A percentile compares a stretch with the other conserved stretches of the same genome.
Evolutionary conservation across 2,329 filamentous ascomycete genomes (phyloP).

Genomic region (Aspergillus sp.): DNA sequence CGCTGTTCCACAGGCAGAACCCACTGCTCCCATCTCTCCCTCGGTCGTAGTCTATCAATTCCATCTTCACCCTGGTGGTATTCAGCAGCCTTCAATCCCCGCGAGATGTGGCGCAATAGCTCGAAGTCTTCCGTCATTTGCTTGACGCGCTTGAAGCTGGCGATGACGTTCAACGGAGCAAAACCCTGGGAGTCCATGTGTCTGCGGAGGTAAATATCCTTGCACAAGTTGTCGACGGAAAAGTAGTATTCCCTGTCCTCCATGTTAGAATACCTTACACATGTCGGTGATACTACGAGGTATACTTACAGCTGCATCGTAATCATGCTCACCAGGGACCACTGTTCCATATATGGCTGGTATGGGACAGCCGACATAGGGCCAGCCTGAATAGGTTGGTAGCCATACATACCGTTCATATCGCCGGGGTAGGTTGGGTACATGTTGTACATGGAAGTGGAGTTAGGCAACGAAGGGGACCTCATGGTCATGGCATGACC

Average conservation of each 20-base stretch:
- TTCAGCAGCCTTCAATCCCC: slow-evolving; percentile 71
- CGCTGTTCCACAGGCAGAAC: slow-evolving; percentile 71
- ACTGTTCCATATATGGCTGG: slow-evolving; percentile 56
- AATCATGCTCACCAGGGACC: slow-evolving; percentile 57
- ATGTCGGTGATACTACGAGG: neutral
- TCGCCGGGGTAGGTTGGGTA: slow-evolving; percentile 42
- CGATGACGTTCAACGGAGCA: slow-evolving; percentile 75
- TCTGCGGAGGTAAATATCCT: slow-evolving; percentile 82
- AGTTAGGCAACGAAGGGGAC: slow-evolving; percentile 62
- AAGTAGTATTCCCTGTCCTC: slow-evolving; percentile 85
- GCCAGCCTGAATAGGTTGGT: slow-evolving; percentile 52
- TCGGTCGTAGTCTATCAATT: slow-evolving; percentile 72
- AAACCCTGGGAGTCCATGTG: slow-evolving; percentile 97
- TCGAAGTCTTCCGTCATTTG: slow-evolving; percentile 70
- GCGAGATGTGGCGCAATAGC: slow-evolving; percentile 71
- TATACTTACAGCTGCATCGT: slow-evolving; percentile 58
- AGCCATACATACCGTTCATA: slow-evolving; percentile 57
- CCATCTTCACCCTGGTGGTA: slow-evolving; percentile 73
- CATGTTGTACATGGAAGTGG: slow-evolving; percentile 50
- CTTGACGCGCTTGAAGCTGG: slow-evolving; percentile 83
- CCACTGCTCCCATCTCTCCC: slow-evolving; percentile 77
- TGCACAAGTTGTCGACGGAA: slow-evolving; percentile 91
- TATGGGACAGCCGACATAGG: slow-evolving; percentile 54
- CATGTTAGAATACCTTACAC: slow-evolving; percentile 30
- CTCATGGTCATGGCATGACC: slow-evolving; percentile 55